Evolutionary conservation across 352 stramenopile genomes (phyloP).

Genomic region (Phytophthora pluvialis): DNA sequence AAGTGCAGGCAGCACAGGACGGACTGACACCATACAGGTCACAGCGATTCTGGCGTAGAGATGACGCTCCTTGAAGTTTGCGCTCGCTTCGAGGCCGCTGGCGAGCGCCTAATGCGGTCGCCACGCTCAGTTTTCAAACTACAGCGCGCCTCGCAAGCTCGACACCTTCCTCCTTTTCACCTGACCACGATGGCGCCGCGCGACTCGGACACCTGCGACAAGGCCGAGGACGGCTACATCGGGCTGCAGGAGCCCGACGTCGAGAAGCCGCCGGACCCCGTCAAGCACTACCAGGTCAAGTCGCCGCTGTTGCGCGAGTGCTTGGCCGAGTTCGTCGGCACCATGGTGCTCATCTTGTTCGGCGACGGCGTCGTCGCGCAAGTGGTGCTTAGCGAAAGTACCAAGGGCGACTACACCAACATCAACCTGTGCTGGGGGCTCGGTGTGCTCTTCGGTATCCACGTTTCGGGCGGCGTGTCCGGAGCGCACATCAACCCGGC

Average conservation of each 20-base stretch:
- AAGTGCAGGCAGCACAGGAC: no score
- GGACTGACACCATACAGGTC: no score
- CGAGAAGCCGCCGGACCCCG: constrained; percentile 25
- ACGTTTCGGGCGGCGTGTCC: constrained; percentile 49
- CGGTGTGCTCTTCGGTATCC: constrained; percentile 64
- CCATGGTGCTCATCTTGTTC: constrained; percentile 64
- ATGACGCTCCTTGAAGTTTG: constrained; percentile 27
- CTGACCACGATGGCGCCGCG: constrained; percentile 3
- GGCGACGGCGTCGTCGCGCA: constrained; percentile 63
- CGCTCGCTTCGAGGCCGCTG: neutral
- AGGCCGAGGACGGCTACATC: constrained; percentile 43
- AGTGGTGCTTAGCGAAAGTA: constrained; percentile 45
- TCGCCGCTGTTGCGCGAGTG: constrained; percentile 48
- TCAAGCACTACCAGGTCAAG: constrained; percentile 47
- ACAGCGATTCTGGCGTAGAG: no score
- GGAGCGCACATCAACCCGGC: constrained; percentile 63
- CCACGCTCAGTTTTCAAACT: constrained; percentile 20
- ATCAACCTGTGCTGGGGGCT: constrained; percentile 72
- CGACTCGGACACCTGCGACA: constrained; percentile 32
- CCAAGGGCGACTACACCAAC: constrained; percentile 58
- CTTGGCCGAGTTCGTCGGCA: no score
- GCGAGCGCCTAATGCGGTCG: neutral
- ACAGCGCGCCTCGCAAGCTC: constrained; percentile 12
- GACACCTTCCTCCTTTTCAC: neutral
- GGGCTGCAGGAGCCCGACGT: constrained; percentile 38